Evolutionary conservation across 2,329 filamentous ascomycete genomes (phyloP), one percentile per base, ranked within the genome.

Genomic region (Neonectria magnoliae): DNA sequence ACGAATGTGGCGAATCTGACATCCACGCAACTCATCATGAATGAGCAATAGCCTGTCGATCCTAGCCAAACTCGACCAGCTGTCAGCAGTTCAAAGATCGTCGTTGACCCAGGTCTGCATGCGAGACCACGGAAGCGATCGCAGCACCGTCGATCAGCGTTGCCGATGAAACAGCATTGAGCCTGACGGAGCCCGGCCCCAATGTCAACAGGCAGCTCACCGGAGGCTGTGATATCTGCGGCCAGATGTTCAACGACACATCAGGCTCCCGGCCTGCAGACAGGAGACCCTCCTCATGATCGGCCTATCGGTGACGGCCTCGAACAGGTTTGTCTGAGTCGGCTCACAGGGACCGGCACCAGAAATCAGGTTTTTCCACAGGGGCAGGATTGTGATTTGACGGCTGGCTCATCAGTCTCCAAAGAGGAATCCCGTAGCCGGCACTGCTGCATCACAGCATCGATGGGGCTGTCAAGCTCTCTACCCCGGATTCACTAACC

Each of bases 1-100:
- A 64, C 58, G 60, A 68, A 73, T 70, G 71, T 73, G 71, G 71
- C 71, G 62, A 73, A 60, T 68, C 58, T 44, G 50, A 52, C 54
- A 50, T 59, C 50, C 38, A 59, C 29, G 48, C 50, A 65, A 62
- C 47, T 18, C 51, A 66, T 61, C 63, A 63, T 29, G 20, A 70
- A 63, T 29, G 20, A 70, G 61, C 57, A 31, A 67, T 61, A 59
- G 60, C 44, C 51, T 60, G 71, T 64, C 68, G 71, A 73, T 73
- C 71, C 57, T 68, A 63, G 53, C 71, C 69, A 20, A 44, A 65
- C 68, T 65, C n/a, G 68, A 62, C 66, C 45, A 59, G 52, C 53
- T 66, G 64, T 66, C 71, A 69, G 53, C 57, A 60, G 42, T 52
- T 33, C 55, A 51, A 42, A 54, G 59, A 42, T 29, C 47, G 47